Percentiles rank a stretch among this genome's conserved stretches.
Conservation (phyloP, 495 filamentous ascomycete genomes). For the Aspergillus sclerotiicarbonarius region DNA sequence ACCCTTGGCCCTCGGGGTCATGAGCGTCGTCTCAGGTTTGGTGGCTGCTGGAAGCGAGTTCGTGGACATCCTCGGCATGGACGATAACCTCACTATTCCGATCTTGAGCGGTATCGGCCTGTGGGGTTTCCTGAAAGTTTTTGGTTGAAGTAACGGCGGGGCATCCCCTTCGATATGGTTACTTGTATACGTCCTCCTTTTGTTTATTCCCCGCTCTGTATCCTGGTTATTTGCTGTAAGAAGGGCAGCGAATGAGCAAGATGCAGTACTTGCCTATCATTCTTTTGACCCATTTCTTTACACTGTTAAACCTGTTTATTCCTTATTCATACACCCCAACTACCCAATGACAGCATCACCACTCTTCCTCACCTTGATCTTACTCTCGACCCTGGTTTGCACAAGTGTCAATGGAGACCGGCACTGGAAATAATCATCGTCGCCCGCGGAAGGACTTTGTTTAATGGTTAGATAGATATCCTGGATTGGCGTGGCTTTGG, state of each 20-base stretch:
- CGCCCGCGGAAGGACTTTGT: neutral
- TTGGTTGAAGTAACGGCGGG: constrained; percentile 50
- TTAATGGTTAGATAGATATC: neutral
- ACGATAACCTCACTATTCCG: constrained; percentile 97
- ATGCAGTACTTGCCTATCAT: neutral
- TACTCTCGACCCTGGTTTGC: neutral
- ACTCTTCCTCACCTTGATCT: neutral
- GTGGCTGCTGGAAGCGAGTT: constrained; percentile 87
- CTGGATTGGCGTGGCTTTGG: neutral
- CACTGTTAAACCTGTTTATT: neutral
- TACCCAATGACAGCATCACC: neutral
- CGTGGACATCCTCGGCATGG: constrained; percentile 85
- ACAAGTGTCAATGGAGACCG: neutral
- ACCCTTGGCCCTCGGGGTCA: constrained; percentile 70
- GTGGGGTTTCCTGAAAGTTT: constrained; percentile 90
- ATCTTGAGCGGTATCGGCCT: constrained; percentile 86
- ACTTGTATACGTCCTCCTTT: neutral
- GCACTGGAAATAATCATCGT: neutral
- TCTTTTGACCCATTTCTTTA: neutral
- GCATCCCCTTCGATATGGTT: neutral
- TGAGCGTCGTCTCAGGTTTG: constrained; percentile 85
- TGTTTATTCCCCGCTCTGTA: neutral
- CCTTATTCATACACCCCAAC: neutral
- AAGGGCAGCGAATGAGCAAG: neutral
- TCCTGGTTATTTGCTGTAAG: neutral